Evolutionary conservation across 1,284 basidiomycete genomes (phyloP).

Genomic region (Abortiporus biennis): DNA sequence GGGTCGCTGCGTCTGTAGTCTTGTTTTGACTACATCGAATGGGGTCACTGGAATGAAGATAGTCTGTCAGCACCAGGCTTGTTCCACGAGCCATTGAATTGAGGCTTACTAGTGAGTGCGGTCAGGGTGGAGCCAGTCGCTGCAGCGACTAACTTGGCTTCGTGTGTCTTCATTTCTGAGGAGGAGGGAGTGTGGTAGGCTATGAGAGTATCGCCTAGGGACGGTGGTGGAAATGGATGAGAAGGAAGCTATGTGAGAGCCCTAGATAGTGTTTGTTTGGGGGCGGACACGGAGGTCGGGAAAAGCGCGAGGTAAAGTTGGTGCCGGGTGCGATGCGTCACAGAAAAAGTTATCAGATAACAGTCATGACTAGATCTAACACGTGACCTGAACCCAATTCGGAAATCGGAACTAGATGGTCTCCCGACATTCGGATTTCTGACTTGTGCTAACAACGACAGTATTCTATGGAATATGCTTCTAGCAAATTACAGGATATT

Average conservation of each 20-base stretch:
- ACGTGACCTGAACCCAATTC: too few species aligned
- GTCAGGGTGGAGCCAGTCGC: constrained; percentile 78
- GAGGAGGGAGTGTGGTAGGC: too few species aligned
- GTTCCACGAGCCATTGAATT: constrained; percentile 2
- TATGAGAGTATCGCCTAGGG: background rate
- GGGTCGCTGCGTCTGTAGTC: constrained; percentile 79
- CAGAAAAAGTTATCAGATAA: too few species aligned
- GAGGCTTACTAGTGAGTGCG: constrained; percentile 69
- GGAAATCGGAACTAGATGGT: too few species aligned
- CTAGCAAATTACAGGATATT: too few species aligned
- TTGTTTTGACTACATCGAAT: constrained; percentile 91
- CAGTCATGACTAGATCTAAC: too few species aligned
- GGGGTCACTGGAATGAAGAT: constrained; percentile 71
- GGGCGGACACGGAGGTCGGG: too few species aligned
- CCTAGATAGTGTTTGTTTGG: background rate
- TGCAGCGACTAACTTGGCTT: constrained; percentile 78
- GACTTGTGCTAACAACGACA: too few species aligned
- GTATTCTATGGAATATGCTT: too few species aligned
- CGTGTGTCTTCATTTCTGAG: constrained; percentile 57
- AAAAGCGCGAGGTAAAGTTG: too few species aligned
- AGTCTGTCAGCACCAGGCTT: constrained; percentile 4
- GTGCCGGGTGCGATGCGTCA: too few species aligned
- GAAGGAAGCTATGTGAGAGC: background rate
- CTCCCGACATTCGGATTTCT: too few species aligned
- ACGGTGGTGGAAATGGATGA: background rate